These are phyloP conservation scores for Scenedesmus sp. DNA, from an alignment of 163 green algal genomes.

Conservation along the genomic window DNA sequence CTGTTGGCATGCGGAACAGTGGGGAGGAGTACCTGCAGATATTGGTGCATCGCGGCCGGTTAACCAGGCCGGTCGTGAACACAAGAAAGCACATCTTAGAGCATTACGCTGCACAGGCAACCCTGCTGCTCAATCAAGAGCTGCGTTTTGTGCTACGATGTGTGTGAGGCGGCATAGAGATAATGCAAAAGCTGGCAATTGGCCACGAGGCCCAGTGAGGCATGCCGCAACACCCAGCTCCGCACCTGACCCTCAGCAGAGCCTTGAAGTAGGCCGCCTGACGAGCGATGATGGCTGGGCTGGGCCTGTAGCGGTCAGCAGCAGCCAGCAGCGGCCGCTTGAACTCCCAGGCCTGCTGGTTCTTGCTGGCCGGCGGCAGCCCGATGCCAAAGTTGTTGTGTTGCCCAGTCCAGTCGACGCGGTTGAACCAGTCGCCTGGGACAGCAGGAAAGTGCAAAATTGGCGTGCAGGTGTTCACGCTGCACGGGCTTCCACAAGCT, in stretches of 20 bases:
- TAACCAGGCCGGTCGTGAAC: not conserved
- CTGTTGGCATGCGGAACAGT: conserved; percentile 77
- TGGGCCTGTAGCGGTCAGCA: conserved; percentile 67
- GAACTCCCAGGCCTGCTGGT: conserved; percentile 75
- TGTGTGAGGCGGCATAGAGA: no score
- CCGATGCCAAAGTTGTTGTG: conserved; percentile 88
- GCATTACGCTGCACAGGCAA: no score
- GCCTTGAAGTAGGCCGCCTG: conserved; percentile 61
- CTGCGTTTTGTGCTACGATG: no score
- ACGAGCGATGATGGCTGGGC: conserved; percentile 69
- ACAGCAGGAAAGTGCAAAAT: not conserved
- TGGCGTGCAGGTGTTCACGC: not conserved
- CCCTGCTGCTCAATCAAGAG: no score
- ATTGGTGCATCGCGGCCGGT: not conserved
- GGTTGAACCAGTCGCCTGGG: conserved; percentile 85
- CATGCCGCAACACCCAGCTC: not conserved
- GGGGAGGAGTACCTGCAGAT: conserved; percentile 79
- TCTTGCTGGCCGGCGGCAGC: conserved; percentile 80
- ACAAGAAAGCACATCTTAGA: not conserved
- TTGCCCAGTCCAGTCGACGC: conserved; percentile 78
- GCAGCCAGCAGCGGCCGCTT: conserved; percentile 77
- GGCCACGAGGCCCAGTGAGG: no score
- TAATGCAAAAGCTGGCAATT: no score
- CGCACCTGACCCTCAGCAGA: conserved; percentile 65
- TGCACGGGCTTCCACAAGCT: no score